These are phyloP conservation scores for Talaromyces sp. DNA, from an alignment of 2,329 filamentous ascomycete species.

Conservation along the genomic window DNA sequence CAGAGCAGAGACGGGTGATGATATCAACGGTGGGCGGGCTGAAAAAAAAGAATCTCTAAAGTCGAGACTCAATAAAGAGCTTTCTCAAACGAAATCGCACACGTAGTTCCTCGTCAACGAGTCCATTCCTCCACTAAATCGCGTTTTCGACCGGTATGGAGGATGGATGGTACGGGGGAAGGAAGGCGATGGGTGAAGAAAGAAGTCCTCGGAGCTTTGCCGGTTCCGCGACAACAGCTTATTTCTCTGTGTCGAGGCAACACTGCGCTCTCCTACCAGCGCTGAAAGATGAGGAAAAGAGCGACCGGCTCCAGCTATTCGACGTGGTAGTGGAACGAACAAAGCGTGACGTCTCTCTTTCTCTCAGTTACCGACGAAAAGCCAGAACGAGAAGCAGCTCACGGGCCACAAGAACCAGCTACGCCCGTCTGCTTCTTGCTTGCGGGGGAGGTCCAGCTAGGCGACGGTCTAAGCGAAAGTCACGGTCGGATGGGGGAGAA, in stretches of 20 bases:
- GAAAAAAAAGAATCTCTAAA: background rate
- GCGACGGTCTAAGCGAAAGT: background rate
- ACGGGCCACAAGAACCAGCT: background rate
- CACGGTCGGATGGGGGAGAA: background rate
- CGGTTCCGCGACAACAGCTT: background rate
- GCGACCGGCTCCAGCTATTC: background rate
- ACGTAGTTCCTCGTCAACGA: background rate
- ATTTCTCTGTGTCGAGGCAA: background rate
- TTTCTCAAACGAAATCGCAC: conserved; percentile 7
- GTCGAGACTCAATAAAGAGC: background rate
- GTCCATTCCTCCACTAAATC: conserved; percentile 6
- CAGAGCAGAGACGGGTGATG: background rate
- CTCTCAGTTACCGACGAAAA: background rate
- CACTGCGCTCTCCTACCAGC: background rate
- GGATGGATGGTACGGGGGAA: background rate
- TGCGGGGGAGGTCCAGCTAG: background rate
- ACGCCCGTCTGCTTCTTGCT: background rate
- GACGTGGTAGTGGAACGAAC: background rate
- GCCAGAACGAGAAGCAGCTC: background rate
- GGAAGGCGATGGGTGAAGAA: background rate
- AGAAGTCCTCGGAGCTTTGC: background rate
- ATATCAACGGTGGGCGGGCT: background rate
- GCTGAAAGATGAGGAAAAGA: background rate
- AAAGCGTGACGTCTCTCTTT: background rate
- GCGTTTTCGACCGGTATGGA: background rate